Percentiles rank a stretch among this genome's conserved stretches.
These are phyloP conservation scores for Solanum chacoense DNA, from an alignment of 305 asterid species.

Conservation along the genomic window DNA sequence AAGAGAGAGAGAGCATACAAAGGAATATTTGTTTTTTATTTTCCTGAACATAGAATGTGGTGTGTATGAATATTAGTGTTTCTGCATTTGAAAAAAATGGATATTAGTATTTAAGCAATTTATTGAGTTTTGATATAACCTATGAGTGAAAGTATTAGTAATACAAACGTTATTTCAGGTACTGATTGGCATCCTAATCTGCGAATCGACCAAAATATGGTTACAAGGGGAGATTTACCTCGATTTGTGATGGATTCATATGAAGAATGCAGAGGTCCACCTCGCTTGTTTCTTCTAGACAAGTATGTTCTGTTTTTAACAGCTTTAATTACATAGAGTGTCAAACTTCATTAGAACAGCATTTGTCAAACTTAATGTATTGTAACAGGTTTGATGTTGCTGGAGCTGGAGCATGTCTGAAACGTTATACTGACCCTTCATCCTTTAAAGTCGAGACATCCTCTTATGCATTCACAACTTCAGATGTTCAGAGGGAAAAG, in stretches of 20 bases:
- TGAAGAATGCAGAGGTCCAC: slow-evolving; percentile 96
- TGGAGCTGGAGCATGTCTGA: slow-evolving; percentile 90
- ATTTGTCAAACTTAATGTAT: not conserved
- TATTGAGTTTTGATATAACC: not conserved
- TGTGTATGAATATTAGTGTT: not conserved
- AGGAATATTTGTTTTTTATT: not conserved
- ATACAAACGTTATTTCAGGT: slow-evolving; percentile 36
- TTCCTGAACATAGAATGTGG: not conserved
- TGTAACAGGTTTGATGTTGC: slow-evolving; percentile 70
- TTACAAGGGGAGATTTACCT: slow-evolving; percentile 75
- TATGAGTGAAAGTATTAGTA: not conserved
- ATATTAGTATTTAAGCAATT: not conserved
- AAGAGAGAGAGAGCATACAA: not conserved
- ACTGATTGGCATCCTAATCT: slow-evolving; percentile 75
- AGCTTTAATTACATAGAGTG: not conserved
- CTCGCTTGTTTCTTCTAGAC: slow-evolving; percentile 92
- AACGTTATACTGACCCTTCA: slow-evolving; percentile 88
- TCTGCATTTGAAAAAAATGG: not conserved
- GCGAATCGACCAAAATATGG: slow-evolving; percentile 43
- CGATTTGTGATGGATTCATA: slow-evolving; percentile 87
- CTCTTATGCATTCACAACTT: slow-evolving; percentile 23
- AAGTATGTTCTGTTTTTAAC: slow-evolving; percentile 39
- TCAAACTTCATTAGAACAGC: not conserved
- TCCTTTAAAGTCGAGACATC: slow-evolving; percentile 47
- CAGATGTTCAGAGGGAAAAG: slow-evolving; percentile 45